phyloP scores from a whole-genome alignment of 345 rosid genomes.

The Gossypium australe region DNA sequence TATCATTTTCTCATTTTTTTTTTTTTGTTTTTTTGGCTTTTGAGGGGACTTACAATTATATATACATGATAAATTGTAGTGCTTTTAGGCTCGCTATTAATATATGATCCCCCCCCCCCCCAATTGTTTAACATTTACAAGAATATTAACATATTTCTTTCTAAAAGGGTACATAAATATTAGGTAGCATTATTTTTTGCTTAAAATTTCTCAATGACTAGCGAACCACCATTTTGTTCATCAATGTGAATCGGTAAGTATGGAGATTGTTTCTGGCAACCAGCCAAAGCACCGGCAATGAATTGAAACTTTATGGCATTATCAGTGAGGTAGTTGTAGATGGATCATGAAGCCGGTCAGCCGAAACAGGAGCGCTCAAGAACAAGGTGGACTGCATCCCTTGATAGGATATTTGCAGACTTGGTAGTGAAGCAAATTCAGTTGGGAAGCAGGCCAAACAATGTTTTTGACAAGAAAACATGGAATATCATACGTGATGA shows the following conservation, averaged over 20 bases:
- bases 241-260: background rate
- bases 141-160: background rate
- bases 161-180: background rate
- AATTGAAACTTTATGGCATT: background rate
- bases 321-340: conserved; percentile 20
- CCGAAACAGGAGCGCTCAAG: conserved; percentile 59
- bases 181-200: background rate
- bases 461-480: conserved; percentile 67
- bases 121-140: background rate
- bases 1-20: background rate
- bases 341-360: conserved; percentile 47
- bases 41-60: background rate
- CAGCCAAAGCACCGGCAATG: background rate
- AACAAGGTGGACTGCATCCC: conserved; percentile 61
- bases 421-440: conserved; percentile 66
- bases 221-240: background rate
- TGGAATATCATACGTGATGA: conserved; percentile 64
- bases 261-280: conserved; percentile 5
- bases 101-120: no score
- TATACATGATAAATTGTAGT: background rate
- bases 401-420: conserved; percentile 69
- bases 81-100: background rate
- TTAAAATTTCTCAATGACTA: background rate
- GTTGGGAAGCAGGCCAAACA: conserved; percentile 58
- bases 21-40: background rate